Percentiles rank a stretch among this genome's conserved stretches.
These are phyloP conservation scores for Dictyostelium brefeldianum DNA, from an alignment of 78 protist genomes.

Conservation along the genomic window DNA sequence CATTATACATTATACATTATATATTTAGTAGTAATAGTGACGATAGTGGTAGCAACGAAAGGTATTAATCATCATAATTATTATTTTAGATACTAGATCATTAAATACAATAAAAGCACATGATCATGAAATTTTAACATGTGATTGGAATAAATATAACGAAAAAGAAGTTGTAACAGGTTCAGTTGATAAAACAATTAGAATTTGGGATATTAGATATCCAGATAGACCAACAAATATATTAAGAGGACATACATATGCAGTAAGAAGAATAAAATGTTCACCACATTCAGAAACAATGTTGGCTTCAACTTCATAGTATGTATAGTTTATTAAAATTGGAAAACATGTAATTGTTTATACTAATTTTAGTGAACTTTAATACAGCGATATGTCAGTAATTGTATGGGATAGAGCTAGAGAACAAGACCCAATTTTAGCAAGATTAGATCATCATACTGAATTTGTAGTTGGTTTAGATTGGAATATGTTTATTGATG, in stretches of 20 bases:
- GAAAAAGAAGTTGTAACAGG: constrained; percentile 83
- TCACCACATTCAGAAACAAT: constrained; percentile 87
- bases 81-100: constrained; percentile 16
- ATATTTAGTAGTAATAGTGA: not conserved
- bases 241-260: constrained; percentile 85
- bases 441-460: constrained; percentile 86
- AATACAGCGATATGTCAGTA: constrained; percentile 82
- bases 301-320: constrained; percentile 87
- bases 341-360: not conserved
- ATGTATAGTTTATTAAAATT: constrained; percentile 4
- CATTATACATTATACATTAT: too few relatives aligned
- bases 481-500: constrained; percentile 84
- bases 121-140: constrained; percentile 84
- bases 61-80: not conserved
- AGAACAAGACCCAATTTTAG: constrained; percentile 72
- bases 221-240: constrained; percentile 59
- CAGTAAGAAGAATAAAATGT: constrained; percentile 88
- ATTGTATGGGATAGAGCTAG: constrained; percentile 85
- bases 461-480: constrained; percentile 92
- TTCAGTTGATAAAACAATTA: constrained; percentile 85
- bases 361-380: not conserved
- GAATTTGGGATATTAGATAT: constrained; percentile 88
- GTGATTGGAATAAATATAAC: constrained; percentile 92
- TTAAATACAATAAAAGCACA: constrained; percentile 84
- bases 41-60: not conserved